A percentile compares a stretch with the other conserved stretches of the same genome.
Conservation (phyloP, 108 stramenopile species). For the Cyclotella sp. region DNA sequence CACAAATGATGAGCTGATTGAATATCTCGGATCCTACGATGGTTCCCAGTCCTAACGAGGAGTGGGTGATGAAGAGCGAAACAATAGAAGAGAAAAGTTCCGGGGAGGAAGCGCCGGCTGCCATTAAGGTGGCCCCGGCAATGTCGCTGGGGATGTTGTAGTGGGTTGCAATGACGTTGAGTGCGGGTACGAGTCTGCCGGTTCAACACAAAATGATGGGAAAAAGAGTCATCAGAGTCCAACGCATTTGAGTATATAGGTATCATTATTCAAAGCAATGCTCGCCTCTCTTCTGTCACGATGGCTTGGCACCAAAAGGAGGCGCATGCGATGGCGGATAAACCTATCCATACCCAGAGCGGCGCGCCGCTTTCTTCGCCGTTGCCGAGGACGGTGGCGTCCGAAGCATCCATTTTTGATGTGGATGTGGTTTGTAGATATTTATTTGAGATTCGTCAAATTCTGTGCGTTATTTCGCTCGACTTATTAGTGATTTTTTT, state of each 20-base stretch:
- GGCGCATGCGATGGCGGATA: slow-evolving; percentile 7
- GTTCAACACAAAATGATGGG: neutral
- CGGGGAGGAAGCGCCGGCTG: slow-evolving; percentile 83
- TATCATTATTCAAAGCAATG: neutral
- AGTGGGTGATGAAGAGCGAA: slow-evolving; percentile 83
- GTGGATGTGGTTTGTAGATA: neutral
- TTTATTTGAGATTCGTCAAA: neutral
- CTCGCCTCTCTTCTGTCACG: slow-evolving; percentile 18
- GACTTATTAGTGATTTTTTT: too few relatives aligned
- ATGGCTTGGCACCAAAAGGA: slow-evolving; percentile 18
- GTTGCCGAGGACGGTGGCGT: neutral
- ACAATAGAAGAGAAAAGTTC: slow-evolving; percentile 73
- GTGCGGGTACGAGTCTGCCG: slow-evolving; percentile 14
- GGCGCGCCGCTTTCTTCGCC: neutral
- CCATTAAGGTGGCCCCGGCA: slow-evolving; percentile 79
- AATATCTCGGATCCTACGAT: slow-evolving; percentile 76
- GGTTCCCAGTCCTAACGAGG: slow-evolving; percentile 84
- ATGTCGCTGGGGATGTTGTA: slow-evolving; percentile 19
- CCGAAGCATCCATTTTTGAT: neutral
- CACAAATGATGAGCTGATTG: slow-evolving; percentile 87
- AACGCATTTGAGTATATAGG: neutral
- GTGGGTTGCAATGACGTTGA: slow-evolving; percentile 28
- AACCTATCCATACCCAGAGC: slow-evolving; percentile 7
- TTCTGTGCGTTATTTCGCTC: too few relatives aligned
- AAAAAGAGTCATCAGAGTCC: neutral